Evolutionary conservation across 192 early-diverging fungal species (phyloP), one percentile per base, ranked within the genome.

Genomic region (Glomus cerebriforme): DNA sequence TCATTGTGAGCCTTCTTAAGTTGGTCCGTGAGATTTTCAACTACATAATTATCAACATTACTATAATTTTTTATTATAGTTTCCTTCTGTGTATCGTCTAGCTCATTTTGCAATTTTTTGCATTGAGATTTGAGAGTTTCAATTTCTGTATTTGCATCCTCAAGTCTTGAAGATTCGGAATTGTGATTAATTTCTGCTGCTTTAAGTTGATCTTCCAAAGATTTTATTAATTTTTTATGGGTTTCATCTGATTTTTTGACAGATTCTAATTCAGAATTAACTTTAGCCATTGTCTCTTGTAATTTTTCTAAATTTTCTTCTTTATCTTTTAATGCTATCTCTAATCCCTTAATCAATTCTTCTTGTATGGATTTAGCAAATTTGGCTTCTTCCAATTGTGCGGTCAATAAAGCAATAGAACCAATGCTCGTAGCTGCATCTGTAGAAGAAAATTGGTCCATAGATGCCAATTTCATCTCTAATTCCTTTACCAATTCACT

Each of bases 61-160:
- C 45, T 35, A 49, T 77, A 77, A 45, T 13, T 35, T 9, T 77
- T 26, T 65, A 77, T 60, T n/a, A 77, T 19, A 27, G 75, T 12
- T 43, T 65, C 58, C 45, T 45, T 19, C 5, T 65, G 24, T 10
- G 58, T 34, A 47, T 77, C 75, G 2, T 65, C 62, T 7, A 65
- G 17, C 43, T 77, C 43, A 65, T 77, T 63, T 66, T 77, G 75
- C 22, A 77, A 37, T 29, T 45, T 29, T 9, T 24, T 65, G 39
- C 62, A 78, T 68, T 58, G 22, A 22, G 24, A 29, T 68, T 68
- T 67, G 2, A 78, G 58, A 2, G 2, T n/a, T 19, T 78, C 39
- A 2, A 77, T 63, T 31, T 77, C 62, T 22, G 43, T 6, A 17
- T 64, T 63, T 4, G 37, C 62, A 27, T 43, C 43, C 24, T 77